phyloP scores from a whole-genome alignment of 805 yeast species.

The Candida boleticola region DNA sequence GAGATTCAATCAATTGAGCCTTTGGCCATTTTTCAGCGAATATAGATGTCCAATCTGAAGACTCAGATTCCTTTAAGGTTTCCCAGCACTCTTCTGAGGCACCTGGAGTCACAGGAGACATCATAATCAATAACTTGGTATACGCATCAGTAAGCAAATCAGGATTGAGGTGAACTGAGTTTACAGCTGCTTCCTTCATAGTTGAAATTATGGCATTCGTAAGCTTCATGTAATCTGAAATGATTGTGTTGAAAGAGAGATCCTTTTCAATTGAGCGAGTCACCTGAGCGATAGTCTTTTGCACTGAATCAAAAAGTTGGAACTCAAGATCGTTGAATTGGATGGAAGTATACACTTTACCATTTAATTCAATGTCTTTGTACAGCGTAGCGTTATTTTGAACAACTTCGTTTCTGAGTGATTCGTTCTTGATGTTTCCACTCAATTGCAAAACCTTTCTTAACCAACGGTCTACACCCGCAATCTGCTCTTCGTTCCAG shows the following conservation, averaged over 20 bases:
- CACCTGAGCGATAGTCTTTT: slow-evolving; percentile 45
- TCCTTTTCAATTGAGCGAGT: slow-evolving; percentile 58
- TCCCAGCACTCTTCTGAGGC: slow-evolving; percentile 84
- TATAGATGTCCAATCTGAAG: slow-evolving; percentile 46
- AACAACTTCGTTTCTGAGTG: not conserved
- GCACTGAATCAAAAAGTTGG: slow-evolving; percentile 56
- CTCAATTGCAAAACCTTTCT: slow-evolving; percentile 47
- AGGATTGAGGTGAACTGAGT: slow-evolving; percentile 25
- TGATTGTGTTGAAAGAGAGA: slow-evolving; percentile 74
- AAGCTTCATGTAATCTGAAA: slow-evolving; percentile 87
- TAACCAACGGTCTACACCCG: slow-evolving; percentile 88
- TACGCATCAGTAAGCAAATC: slow-evolving; percentile 48
- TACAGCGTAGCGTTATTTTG: slow-evolving; percentile 4
- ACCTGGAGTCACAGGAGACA: slow-evolving; percentile 82
- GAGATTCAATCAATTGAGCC: slow-evolving; percentile 38
- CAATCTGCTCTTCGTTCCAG: slow-evolving; percentile 89
- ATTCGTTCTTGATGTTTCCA: slow-evolving; percentile 11
- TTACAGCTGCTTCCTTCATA: slow-evolving; percentile 28
- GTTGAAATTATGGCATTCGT: slow-evolving; percentile 51
- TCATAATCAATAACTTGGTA: slow-evolving; percentile 54
- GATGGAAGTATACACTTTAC: slow-evolving; percentile 16
- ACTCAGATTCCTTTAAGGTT: slow-evolving; percentile 21
- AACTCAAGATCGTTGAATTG: slow-evolving; percentile 46
- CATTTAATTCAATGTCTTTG: slow-evolving; percentile 18
- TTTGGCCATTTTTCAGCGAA: slow-evolving; percentile 68